Conservation (phyloP, 2,329 filamentous ascomycete species). For the Diplodia intermedia region DNA sequence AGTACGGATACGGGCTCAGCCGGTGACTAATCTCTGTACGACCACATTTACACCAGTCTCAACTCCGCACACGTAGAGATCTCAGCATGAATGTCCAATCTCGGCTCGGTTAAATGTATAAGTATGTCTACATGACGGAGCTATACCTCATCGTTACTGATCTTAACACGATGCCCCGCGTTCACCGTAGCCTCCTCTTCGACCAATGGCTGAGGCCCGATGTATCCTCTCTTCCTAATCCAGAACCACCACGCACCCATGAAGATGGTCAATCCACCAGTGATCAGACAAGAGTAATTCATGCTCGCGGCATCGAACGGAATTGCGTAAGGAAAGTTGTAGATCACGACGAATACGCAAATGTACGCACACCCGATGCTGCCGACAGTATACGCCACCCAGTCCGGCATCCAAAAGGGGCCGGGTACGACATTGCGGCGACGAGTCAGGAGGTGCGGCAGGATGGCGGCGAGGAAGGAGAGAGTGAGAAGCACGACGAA, state of each 20-base stretch:
- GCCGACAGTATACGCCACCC: conserved; percentile 36
- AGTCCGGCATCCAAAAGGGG: conserved; percentile 61
- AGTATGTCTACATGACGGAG: background rate
- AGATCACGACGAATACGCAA: conserved; percentile 67
- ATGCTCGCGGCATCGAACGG: conserved; percentile 56
- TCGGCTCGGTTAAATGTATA: too few relatives aligned
- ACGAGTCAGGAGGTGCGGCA: conserved; percentile 55
- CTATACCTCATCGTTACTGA: conserved; percentile 9
- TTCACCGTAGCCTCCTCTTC: background rate
- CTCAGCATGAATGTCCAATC: too few relatives aligned
- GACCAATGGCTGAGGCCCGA: conserved; percentile 22
- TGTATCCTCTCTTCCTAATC: conserved; percentile 26
- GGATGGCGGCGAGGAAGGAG: conserved; percentile 69
- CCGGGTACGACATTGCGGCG: conserved; percentile 59
- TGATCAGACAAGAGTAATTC: conserved; percentile 63
- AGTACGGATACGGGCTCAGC: too few relatives aligned
- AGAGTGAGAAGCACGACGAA: conserved; percentile 63
- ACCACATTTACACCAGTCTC: too few relatives aligned
- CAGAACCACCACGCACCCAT: conserved; percentile 54
- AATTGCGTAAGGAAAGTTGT: conserved; percentile 62
- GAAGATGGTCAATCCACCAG: conserved; percentile 60
- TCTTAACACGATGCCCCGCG: background rate
- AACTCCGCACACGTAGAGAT: too few relatives aligned
- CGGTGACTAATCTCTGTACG: too few relatives aligned
- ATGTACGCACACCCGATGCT: conserved; percentile 66